Evolutionary conservation across 2,329 filamentous ascomycete species (phyloP), one percentile per base, ranked within the genome.

Genomic region (Ophiostoma montium): DNA sequence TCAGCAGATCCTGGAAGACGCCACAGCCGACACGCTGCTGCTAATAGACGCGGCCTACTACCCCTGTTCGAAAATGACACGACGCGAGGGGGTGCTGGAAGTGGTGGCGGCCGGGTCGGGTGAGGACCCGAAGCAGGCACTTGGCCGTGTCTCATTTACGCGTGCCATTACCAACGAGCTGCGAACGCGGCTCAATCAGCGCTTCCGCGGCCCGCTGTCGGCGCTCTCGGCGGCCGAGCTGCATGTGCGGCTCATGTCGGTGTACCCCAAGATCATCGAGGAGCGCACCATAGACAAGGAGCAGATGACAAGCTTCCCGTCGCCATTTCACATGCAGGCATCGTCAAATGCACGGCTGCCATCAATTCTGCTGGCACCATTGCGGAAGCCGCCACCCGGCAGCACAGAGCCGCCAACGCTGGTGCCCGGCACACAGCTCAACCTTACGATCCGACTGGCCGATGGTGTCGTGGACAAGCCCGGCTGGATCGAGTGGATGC

Each of bases 11-110:
- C 63, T 79, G 8, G 75, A 79, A 57, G 71, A 76, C 52, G 71
- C 74, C 2, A 65, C 64, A 30, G 69, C 74, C 3, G 75, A 79
- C 57, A 74, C 71, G 5, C 63, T 79, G 18, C 67, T 79, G 49
- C 63, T 79, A 32, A 75, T 79, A 72, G 75, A 79, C 59, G 69
- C 74, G 6, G 70, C 72, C 0, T 78, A 76, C 57, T 78, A 73
- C 47, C 73, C 74, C 1, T 72, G 72, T 9, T 69, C 71, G 2
- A 71, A 67, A 53, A 70, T 74, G 57, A 63, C 69, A 30, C 70
- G 73, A 6, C 69, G 71, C 47, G 67, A 67, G 45, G 75, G 75
- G 2, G 70, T 77, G 9, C 59, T 79, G 46, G 75, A 79, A 57
- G 59, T 79, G 13, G 66, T 79, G 42, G 74, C 75, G 5, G 74